Evolutionary conservation across 805 yeast genomes (phyloP), one percentile per base, ranked within the genome.

Genomic region (Blastobotrys robertii): DNA sequence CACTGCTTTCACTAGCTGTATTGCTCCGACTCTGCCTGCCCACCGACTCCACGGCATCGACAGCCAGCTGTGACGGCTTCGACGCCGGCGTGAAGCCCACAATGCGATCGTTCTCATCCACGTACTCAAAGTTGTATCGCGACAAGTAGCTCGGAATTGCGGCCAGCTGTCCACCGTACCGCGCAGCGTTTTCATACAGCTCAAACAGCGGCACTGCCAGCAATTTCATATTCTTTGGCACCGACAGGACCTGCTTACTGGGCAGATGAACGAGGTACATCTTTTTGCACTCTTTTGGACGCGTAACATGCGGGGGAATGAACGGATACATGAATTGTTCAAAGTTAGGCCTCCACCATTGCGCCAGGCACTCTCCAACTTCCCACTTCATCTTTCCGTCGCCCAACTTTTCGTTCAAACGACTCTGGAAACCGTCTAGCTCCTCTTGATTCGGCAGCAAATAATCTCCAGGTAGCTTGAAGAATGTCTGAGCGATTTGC

Each of bases 121-220:
- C 56, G 39, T 54, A 55, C 43, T 59, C 63, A 34, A 50, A 43
- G 48, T 58, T 46, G 58, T 63, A 64, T 22, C 58, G 42, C 22
- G 65, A 60, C 34, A 64, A 59, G 50, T 48, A 52, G 58, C 49
- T 58, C 47, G 57, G 76, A 66, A 41, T 52, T 2, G 65, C 51
- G 15, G 64, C 52, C 15, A 58, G 44, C 43, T 58, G 64, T n/a
- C 52, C 44, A 3, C 63, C 63, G 34, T 59, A 59, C 28, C 60
- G 45, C 3, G 52, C 48, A 2, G 55, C 44, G 41, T 58, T 59
- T 16, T 59, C 64, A 37, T 59, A 57, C 15, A 59, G 46, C 47
- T 59, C 63, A 46, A 59, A 59, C 36, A 59, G 47, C 28, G 63
- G 64, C 8, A 59, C 60, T 2, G 60, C 62, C 11, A 56, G 47